Evolutionary conservation across 306 rosid species (phyloP), one percentile per base, ranked within the genome.

Genomic region (Dryas drummondii): DNA sequence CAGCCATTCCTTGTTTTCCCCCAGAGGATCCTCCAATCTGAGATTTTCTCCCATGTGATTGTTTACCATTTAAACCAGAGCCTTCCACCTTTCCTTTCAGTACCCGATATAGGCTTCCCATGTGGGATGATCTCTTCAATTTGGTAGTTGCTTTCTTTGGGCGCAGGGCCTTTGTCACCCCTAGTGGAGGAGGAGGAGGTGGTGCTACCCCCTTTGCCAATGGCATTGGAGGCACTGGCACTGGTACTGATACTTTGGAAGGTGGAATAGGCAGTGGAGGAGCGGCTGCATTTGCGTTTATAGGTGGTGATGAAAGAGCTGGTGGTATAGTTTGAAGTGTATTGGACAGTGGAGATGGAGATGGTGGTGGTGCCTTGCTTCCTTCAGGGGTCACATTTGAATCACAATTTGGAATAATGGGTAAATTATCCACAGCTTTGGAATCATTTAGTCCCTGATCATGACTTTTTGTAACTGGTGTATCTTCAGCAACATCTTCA

Each of bases 61-160:
- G 49, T 54, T 63, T 70, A 4, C 47, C 81, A 32, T 63, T 76
- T 7, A 69, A 56, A 63, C 77, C 57, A 14, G 77, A 68, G 27
- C 84, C 87, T 77, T 84, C 87, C 44, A 84, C 75, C 47, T 77
- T 84, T 19, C 77, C 80, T 47, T 63, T 84, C 11, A 84, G 82
- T 56, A 42, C 6, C 17, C 84, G 71, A 17, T 84, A 84, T 77
- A 84, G 37, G 68, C 62, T 58, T 57, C 84, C 76, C 82, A 84
- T 80, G 64, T 84, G 87, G 71, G 77, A 67, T 73, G 87, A 84
- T 68, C 87, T 84, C 77, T 63, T 80, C 52, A 84, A 58, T 66
- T 80, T 84, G 26, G 79, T 72, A 47, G 37, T 32, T 32, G 71
- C 68, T 56, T 66, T 77, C 78, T 80, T 84, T 1, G 81, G 65